phyloP scores from a whole-genome alignment of 495 filamentous ascomycete genomes.

The Aspergillus hancockii region DNA sequence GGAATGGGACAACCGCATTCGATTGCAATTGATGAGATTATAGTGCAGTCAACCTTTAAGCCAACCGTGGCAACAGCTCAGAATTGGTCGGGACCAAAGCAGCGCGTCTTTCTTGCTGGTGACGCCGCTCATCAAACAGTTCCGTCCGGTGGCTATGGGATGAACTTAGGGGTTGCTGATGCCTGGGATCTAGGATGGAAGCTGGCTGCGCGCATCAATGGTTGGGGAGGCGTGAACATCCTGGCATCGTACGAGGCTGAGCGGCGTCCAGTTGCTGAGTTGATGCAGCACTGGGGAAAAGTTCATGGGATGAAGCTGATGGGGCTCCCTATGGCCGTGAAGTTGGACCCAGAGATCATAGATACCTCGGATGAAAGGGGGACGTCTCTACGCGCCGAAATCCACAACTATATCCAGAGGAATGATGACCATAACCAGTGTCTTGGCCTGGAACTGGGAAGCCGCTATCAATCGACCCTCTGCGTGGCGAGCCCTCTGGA shows the following conservation, averaged over 20 bases:
- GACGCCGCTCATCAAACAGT: slow-evolving; percentile 41
- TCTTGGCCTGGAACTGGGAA: slow-evolving; percentile 17
- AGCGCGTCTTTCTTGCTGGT: slow-evolving; percentile 52
- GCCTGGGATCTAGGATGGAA: slow-evolving; percentile 34
- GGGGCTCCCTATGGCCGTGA: too few species aligned
- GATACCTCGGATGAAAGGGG: too few species aligned
- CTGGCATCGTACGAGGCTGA: slow-evolving; percentile 29
- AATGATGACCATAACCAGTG: slow-evolving; percentile 18
- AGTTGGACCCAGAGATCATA: too few species aligned
- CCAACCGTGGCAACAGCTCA: slow-evolving; percentile 27
- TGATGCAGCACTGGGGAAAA: slow-evolving; percentile 12
- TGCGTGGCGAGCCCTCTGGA: neutral
- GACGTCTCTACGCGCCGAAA: slow-evolving; percentile 1
- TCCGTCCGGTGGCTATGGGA: slow-evolving; percentile 31
- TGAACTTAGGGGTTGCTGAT: slow-evolving; percentile 37
- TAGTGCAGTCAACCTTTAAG: slow-evolving; percentile 20
- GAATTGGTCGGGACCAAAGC: slow-evolving; percentile 11
- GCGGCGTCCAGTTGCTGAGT: slow-evolving; percentile 21
- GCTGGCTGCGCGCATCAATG: slow-evolving; percentile 24
- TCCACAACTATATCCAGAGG: slow-evolving; percentile 8
- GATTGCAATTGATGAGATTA: slow-evolving; percentile 30
- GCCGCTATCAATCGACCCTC: slow-evolving; percentile 1
- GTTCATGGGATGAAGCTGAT: slow-evolving; percentile 11
- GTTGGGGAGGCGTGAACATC: slow-evolving; percentile 18
- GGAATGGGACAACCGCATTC: slow-evolving; percentile 10